A percentile compares a stretch with the other conserved stretches of the same genome.
Evolutionary conservation across 1,139 yeast species (phyloP).

Genomic region (Zygotorulaspora mrakii): DNA sequence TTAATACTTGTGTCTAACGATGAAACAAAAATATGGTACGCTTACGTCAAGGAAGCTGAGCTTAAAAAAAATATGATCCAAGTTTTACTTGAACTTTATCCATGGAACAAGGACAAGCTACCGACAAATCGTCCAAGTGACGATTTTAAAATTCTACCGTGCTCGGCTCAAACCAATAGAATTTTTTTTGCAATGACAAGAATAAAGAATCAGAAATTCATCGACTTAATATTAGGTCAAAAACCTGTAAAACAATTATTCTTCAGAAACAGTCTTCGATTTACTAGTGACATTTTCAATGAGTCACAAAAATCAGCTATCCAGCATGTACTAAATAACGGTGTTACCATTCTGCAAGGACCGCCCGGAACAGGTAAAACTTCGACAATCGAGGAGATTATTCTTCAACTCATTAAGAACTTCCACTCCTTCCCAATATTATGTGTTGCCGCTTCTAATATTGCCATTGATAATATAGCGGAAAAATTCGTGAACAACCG

Average conservation of each 20-base stretch:
- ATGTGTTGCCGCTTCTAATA: constrained; percentile 73
- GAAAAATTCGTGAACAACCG: constrained; percentile 55
- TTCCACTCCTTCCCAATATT: constrained; percentile 59
- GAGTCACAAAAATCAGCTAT: constrained; percentile 65
- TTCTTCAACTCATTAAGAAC: constrained; percentile 54
- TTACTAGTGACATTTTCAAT: constrained; percentile 49
- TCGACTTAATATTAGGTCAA: constrained; percentile 56
- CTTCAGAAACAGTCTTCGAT: constrained; percentile 52
- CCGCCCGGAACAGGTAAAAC: constrained; percentile 73
- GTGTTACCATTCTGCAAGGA: constrained; percentile 62
- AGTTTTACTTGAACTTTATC: constrained; percentile 49
- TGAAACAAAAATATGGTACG: constrained; percentile 45
- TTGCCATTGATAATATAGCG: constrained; percentile 74
- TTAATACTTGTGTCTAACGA: constrained; percentile 41
- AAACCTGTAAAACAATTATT: constrained; percentile 56
- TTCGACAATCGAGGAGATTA: constrained; percentile 61
- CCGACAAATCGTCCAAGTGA: constrained; percentile 40
- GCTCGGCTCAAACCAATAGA: constrained; percentile 59
- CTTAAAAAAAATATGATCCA: constrained; percentile 39
- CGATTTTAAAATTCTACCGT: constrained; percentile 53
- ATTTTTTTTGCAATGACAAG: constrained; percentile 62
- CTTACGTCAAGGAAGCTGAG: constrained; percentile 41
- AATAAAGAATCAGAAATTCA: constrained; percentile 54
- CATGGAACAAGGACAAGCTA: constrained; percentile 53
- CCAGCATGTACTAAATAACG: constrained; percentile 64